Conservation (phyloP, 371 early-diverging fungal species). For the Mortierella sp. region DNA sequence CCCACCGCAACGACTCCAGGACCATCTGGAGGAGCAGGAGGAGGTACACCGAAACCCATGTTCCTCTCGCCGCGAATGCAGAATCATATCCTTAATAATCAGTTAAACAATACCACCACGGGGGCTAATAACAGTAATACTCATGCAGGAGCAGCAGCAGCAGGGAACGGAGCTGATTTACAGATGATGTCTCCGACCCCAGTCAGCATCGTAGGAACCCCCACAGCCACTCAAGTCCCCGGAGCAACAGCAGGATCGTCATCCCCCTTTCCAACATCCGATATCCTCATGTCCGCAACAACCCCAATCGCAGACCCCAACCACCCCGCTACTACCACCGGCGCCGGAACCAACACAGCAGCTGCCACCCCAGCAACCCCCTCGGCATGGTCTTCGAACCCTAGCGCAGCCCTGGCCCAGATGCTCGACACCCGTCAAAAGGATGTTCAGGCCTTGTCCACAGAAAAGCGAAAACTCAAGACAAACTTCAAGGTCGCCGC, state of each 20-base stretch:
- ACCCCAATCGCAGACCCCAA: constrained; percentile 18
- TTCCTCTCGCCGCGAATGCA: constrained; percentile 54
- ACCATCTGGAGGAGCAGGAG: neutral
- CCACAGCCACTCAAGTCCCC: neutral
- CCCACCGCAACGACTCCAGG: neutral
- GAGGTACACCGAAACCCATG: constrained; percentile 46
- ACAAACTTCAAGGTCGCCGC: constrained; percentile 30
- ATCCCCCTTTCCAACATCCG: constrained; percentile 31
- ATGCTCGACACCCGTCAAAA: constrained; percentile 54
- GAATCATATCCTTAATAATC: constrained; percentile 46
- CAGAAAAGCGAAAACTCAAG: constrained; percentile 37
- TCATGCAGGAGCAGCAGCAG: neutral
- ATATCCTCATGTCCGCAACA: constrained; percentile 32
- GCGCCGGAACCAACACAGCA: constrained; percentile 3
- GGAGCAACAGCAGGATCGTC: neutral
- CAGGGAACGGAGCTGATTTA: neutral
- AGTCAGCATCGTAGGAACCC: constrained; percentile 34
- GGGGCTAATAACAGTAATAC: constrained; percentile 1
- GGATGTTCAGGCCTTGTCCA: constrained; percentile 34
- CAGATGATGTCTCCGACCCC: constrained; percentile 40
- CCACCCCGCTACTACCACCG: neutral
- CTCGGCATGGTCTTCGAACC: constrained; percentile 8
- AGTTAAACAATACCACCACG: constrained; percentile 3
- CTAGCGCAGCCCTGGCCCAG: constrained; percentile 24
- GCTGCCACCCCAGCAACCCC: constrained; percentile 28